Evolutionary conservation across 768 basidiomycete genomes (phyloP).

Genomic region (Dendrothele bispora): DNA sequence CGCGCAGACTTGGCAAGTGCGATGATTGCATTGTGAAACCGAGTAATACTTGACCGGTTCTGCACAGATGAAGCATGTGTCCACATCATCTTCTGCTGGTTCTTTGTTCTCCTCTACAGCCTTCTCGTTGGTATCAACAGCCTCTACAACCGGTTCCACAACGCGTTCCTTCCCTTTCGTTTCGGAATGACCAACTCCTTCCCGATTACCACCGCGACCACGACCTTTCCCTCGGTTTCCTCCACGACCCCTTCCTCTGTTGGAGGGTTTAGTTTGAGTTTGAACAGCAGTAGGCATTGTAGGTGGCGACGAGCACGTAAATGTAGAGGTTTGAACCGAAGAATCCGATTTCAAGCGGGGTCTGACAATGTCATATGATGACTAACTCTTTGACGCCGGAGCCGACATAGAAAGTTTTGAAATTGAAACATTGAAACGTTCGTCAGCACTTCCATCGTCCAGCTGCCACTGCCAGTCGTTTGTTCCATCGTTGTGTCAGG

Average conservation of each 20-base stretch:
- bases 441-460: no score
- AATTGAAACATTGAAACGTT: no score
- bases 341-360: no score
- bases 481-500: no score
- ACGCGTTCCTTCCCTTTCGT: background rate
- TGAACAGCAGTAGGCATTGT: no score
- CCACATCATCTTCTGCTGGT: conserved; percentile 25
- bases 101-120: background rate
- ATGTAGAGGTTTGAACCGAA: no score
- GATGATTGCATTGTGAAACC: conserved; percentile 87
- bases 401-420: no score
- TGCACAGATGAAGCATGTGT: conserved; percentile 98
- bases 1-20: conserved; percentile 94
- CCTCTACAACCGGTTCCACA: background rate
- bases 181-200: background rate
- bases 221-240: background rate
- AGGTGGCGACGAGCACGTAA: no score
- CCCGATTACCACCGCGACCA: background rate
- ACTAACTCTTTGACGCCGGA: no score
- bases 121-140: background rate
- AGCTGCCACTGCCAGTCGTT: no score
- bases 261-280: no score
- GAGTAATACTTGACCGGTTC: conserved; percentile 91
- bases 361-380: no score
- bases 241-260: background rate